These are phyloP conservation scores for Sonneratia alba DNA, from an alignment of 345 rosid genomes.

Conservation along the genomic window DNA sequence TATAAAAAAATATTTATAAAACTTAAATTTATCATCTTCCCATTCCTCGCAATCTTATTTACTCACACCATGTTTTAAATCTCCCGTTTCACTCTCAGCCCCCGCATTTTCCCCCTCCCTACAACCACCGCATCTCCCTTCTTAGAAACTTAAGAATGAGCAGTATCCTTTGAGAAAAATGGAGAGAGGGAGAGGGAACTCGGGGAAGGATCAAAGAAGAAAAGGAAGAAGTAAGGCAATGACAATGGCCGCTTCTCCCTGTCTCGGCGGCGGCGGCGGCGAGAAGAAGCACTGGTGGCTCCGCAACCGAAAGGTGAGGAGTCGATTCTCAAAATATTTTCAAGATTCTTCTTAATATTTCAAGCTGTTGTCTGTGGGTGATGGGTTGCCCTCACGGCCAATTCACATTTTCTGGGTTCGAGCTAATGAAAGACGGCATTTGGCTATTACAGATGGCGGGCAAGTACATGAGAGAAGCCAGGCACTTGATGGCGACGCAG, in stretches of 20 bases:
- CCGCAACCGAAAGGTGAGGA: slow-evolving; percentile 61
- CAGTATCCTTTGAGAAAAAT: slow-evolving; percentile 13
- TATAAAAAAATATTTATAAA: no score
- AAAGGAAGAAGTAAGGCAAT: not conserved
- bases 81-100: slow-evolving; percentile 10
- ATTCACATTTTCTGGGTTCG: no score
- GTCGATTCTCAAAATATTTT: not conserved
- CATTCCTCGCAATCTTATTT: no score
- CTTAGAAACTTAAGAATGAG: slow-evolving; percentile 15
- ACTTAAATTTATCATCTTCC: no score
- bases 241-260: slow-evolving; percentile 38
- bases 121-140: slow-evolving; percentile 11
- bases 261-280: slow-evolving; percentile 10
- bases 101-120: slow-evolving; percentile 18
- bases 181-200: slow-evolving; percentile 2
- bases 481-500: slow-evolving; percentile 48
- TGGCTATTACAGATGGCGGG: slow-evolving; percentile 43
- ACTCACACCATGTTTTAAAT: slow-evolving; percentile 1
- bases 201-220: not conserved
- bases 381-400: no score
- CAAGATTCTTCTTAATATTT: no score
- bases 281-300: slow-evolving; percentile 90
- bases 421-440: not conserved
- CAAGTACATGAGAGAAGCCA: slow-evolving; percentile 69
- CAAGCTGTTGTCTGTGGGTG: no score